Evolutionary conservation across 441 rosid species (phyloP).

Genomic region (Daphne laureola): DNA sequence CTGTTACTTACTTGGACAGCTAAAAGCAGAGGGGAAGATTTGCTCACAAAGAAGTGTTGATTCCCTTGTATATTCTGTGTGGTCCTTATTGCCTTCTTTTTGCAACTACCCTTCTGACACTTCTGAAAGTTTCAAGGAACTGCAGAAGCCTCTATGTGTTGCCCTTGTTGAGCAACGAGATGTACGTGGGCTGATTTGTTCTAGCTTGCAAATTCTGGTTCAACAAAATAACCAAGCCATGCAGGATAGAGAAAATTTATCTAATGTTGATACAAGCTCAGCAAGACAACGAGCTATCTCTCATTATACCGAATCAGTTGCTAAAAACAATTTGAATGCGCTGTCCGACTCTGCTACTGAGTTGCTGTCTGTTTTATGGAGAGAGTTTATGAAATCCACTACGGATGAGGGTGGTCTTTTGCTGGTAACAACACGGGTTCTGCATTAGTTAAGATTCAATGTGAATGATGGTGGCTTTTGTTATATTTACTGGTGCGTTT

Average conservation of each 20-base stretch:
- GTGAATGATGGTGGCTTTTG: too few species aligned
- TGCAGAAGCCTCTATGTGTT: slow-evolving; percentile 36
- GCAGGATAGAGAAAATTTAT: slow-evolving; percentile 31
- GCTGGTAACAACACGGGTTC: slow-evolving; percentile 40
- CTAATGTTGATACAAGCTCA: slow-evolving; percentile 28
- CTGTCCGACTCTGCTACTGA: slow-evolving; percentile 52
- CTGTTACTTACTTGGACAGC: slow-evolving; percentile 39
- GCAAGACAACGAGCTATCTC: slow-evolving; percentile 46
- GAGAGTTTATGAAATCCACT: slow-evolving; percentile 51
- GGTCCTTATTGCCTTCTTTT: slow-evolving; percentile 93
- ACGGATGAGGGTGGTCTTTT: slow-evolving; percentile 86
- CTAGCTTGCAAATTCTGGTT: slow-evolving; percentile 65
- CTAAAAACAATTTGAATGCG: slow-evolving; percentile 48
- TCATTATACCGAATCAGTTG: slow-evolving; percentile 47
- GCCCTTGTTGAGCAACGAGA: slow-evolving; percentile 56
- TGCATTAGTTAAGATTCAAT: too few species aligned
- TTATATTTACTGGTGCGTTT: too few species aligned
- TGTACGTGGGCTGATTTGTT: slow-evolving; percentile 65
- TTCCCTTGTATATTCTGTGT: slow-evolving; percentile 64
- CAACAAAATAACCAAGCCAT: slow-evolving; percentile 55
- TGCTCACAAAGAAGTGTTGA: slow-evolving; percentile 56
- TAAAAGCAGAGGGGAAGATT: slow-evolving; percentile 62
- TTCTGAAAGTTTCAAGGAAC: slow-evolving; percentile 62
- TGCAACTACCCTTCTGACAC: slow-evolving; percentile 81
- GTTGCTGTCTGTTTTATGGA: slow-evolving; percentile 51